Evolutionary conservation across 2,329 filamentous ascomycete genomes (phyloP), one percentile per base, ranked within the genome.

Genomic region (Claviceps sorghi): DNA sequence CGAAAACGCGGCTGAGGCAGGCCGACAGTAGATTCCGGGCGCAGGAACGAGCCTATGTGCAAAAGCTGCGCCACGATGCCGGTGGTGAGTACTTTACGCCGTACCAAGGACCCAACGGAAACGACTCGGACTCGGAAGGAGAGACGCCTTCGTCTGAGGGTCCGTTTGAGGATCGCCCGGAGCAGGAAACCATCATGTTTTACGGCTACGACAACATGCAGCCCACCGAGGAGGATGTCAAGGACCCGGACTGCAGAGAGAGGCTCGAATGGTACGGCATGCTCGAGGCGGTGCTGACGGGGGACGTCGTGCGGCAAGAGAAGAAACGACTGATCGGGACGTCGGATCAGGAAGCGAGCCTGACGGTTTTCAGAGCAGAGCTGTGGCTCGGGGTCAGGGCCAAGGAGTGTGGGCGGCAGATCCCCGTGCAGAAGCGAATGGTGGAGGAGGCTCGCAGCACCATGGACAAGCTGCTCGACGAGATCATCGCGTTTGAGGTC

Each of bases 221-320:
- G 61, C 90, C 90, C 1, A 93, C 88, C 3, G 77, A 88, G 26
- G 93, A 97, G 62, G 93, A 98, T 65, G 69, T 97, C 50, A 85
- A 86, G 66, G 86, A 96, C 60, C 86, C 89, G 1, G 82, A 83
- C 57, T 96, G 90, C 63, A 79, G 90, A 55, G 93, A 97, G 67
- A 78, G 91, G 45, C 74, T 98, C 26, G 93, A 98, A 69, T 98
- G 93, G 93, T 90, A 98, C 69, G 88, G 88, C 3, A 98, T 98
- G 93, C 72, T 98, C 53, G 88, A 91, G 54, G 94, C 91, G 15
- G 93, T 98, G 4, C 72, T 98, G 58, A 96, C 90, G 1, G 93
- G 93, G 58, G 93, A 98, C 66, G 93, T 98, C 9, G 91, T 98
- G 53, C 88, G 88, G 61, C 93, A 98, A 67, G 93, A 98, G 71